phyloP scores from a whole-genome alignment of 345 rosid species.

The Hypericum perforatum region DNA sequence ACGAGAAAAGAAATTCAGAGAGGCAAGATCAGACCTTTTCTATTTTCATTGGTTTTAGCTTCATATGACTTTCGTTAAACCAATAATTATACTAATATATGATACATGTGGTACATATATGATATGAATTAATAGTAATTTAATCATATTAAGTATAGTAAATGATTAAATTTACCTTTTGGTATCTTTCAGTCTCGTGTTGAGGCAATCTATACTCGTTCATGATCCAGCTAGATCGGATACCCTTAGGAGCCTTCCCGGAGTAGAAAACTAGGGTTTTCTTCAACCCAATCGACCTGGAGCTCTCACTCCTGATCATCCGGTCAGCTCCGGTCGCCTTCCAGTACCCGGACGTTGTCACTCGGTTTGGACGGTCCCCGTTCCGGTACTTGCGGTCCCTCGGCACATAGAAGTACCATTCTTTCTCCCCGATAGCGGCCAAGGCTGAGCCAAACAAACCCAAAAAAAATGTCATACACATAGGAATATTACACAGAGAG shows the following conservation, averaged over 20 bases:
- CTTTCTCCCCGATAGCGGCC: conserved; percentile 99
- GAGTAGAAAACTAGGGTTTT: conserved; percentile 99
- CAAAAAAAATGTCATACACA: background rate
- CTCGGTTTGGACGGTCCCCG: conserved; percentile 95
- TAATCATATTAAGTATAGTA: background rate
- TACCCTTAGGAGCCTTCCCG: conserved; percentile 97
- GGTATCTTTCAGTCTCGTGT: conserved; percentile 79
- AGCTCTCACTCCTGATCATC: conserved; percentile 72
- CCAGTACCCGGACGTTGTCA: conserved; percentile 97
- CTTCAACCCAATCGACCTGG: conserved; percentile 78
- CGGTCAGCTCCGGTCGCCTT: conserved; percentile 99
- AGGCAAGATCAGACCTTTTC: too few relatives aligned
- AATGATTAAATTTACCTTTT: conserved; percentile 45
- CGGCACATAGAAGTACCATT: conserved; percentile 98
- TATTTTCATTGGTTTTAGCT: too few relatives aligned
- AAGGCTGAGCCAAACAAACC: conserved; percentile 34
- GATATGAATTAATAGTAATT: background rate
- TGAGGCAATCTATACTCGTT: conserved; percentile 98
- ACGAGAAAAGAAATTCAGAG: too few relatives aligned
- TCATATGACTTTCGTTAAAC: too few relatives aligned
- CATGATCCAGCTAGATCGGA: conserved; percentile 98
- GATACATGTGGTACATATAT: conserved; percentile 1
- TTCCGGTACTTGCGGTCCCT: conserved; percentile 89
- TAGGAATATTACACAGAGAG: background rate
- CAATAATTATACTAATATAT: background rate